These are phyloP conservation scores for Austroboletus novae-zelandiae DNA, from an alignment of 1,284 basidiomycete species.

Conservation along the genomic window DNA sequence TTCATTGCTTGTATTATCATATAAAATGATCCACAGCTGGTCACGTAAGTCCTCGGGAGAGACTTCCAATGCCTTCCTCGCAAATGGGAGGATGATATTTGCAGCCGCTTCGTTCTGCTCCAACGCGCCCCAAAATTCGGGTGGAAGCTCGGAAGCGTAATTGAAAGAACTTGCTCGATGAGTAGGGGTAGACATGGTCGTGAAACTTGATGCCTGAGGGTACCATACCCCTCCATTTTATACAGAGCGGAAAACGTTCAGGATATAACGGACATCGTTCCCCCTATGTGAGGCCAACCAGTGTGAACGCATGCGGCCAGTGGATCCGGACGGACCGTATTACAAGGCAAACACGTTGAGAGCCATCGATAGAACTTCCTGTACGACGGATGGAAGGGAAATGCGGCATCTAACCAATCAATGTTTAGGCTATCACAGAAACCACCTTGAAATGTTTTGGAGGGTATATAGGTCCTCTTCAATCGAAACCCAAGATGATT, in stretches of 20 bases:
- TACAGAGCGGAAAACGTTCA: neutral
- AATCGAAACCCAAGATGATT: too few relatives aligned
- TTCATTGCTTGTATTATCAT: conserved; percentile 16
- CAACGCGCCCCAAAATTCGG: conserved; percentile 40
- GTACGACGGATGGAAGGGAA: conserved; percentile 3
- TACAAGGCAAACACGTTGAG: neutral
- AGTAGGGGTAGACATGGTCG: conserved; percentile 2
- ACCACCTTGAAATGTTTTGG: too few relatives aligned
- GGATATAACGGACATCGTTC: conserved; percentile 1
- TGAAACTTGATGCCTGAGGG: conserved; percentile 1
- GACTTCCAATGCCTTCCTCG: conserved; percentile 21
- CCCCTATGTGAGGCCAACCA: neutral
- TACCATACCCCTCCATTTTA: conserved; percentile 1
- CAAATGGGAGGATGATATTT: conserved; percentile 56
- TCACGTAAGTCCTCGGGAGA: conserved; percentile 23
- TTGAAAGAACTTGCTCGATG: neutral
- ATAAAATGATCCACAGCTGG: conserved; percentile 53
- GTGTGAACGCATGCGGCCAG: conserved; percentile 7
- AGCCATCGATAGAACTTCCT: conserved; percentile 12
- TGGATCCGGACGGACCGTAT: neutral
- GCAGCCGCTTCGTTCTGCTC: conserved; percentile 40
- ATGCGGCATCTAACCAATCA: neutral
- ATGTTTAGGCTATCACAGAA: too few relatives aligned
- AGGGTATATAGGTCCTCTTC: too few relatives aligned
- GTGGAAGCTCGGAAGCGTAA: conserved; percentile 27